phyloP scores from a whole-genome alignment of 768 basidiomycete genomes.

The Tubosaeta sp. region DNA sequence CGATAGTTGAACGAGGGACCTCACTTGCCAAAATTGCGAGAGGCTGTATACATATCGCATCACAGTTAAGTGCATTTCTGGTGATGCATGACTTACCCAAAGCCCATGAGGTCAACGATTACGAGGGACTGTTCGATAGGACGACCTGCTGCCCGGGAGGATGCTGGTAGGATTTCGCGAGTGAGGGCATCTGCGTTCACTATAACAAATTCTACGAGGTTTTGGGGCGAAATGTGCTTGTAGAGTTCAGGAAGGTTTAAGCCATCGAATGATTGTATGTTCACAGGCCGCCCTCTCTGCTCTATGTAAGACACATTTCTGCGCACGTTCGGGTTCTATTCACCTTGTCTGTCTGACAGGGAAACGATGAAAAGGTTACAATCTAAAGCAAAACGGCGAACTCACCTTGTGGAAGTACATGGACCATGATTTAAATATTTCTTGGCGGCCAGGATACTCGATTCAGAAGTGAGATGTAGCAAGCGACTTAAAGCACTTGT shows the following conservation, averaged over 20 bases:
- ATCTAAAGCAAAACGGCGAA: not conserved
- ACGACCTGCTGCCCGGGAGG: slow-evolving; percentile 50
- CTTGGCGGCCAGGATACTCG: slow-evolving; percentile 67
- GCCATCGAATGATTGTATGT: slow-evolving; percentile 60
- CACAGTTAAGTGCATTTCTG: not conserved
- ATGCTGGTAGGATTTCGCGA: slow-evolving; percentile 65
- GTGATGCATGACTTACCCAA: slow-evolving; percentile 44
- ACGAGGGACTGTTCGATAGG: slow-evolving; percentile 51
- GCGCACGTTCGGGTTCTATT: slow-evolving; percentile 1
- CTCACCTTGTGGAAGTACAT: slow-evolving; percentile 74
- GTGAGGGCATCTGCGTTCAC: slow-evolving; percentile 63
- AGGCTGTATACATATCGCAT: slow-evolving; percentile 37
- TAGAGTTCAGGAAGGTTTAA: slow-evolving; percentile 57
- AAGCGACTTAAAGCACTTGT: not conserved
- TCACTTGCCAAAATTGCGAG: slow-evolving; percentile 74
- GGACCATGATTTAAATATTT: slow-evolving; percentile 73
- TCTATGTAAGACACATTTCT: not conserved
- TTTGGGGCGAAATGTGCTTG: slow-evolving; percentile 52
- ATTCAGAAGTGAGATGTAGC: not conserved
- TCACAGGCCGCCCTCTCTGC: slow-evolving; percentile 68
- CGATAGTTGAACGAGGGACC: slow-evolving; percentile 52
- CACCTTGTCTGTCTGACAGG: slow-evolving; percentile 63
- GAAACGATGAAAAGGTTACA: not conserved
- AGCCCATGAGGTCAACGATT: slow-evolving; percentile 68
- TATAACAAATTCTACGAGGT: slow-evolving; percentile 58